These are phyloP conservation scores for Balamuthia mandrillaris DNA, from an alignment of 208 protist genomes.

Conservation along the genomic window DNA sequence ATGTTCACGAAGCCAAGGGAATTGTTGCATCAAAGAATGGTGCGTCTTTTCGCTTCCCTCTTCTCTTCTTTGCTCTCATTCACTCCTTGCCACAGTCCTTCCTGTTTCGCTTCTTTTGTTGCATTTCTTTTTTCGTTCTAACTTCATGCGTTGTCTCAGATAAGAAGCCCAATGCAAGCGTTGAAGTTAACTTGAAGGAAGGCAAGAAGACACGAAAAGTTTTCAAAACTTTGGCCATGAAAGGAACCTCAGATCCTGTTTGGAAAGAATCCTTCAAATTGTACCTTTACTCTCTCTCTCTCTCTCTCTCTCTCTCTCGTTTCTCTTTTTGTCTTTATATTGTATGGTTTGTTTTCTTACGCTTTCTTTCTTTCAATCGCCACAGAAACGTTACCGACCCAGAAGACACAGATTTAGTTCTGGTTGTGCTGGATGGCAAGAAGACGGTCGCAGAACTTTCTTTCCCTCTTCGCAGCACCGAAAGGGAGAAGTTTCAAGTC, in stretches of 20 bases:
- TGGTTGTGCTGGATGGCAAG: constrained; percentile 20
- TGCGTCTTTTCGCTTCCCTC: background rate
- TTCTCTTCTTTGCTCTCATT: too few relatives aligned
- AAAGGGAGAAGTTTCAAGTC: constrained; percentile 9
- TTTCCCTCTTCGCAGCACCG: constrained; percentile 7
- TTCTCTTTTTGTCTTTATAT: too few relatives aligned
- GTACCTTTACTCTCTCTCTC: background rate
- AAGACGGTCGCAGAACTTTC: background rate
- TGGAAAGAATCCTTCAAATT: constrained; percentile 36
- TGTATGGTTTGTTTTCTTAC: too few relatives aligned
- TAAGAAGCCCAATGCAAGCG: too few relatives aligned
- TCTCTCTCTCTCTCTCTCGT: background rate
- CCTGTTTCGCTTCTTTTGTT: too few relatives aligned
- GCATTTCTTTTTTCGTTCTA: too few relatives aligned
- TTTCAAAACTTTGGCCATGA: background rate
- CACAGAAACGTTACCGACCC: constrained; percentile 31
- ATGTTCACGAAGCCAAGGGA: background rate
- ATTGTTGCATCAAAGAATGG: background rate
- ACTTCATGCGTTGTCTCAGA: too few relatives aligned
- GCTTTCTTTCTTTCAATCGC: background rate
- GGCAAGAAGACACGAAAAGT: background rate
- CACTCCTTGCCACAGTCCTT: too few relatives aligned
- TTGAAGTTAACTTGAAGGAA: constrained; percentile 11
- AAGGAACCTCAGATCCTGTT: background rate
- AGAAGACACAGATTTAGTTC: background rate